Conservation (phyloP, 2,329 filamentous ascomycete genomes). For the Pseudogymnoascus sp. region DNA sequence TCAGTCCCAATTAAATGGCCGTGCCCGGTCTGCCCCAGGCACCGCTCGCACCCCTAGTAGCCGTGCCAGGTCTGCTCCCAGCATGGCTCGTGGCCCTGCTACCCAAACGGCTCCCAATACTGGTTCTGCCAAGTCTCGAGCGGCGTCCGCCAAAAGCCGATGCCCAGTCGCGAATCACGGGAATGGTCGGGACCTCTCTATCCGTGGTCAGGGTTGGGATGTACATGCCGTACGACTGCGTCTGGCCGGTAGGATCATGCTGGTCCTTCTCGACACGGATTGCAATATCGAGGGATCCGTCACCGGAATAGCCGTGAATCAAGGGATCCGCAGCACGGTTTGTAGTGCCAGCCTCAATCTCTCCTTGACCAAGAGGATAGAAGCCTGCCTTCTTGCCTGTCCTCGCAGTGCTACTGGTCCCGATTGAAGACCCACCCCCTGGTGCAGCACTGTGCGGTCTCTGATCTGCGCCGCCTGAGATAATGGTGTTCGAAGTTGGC, state of each 20-base stretch:
- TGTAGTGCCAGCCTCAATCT: constrained; percentile 65
- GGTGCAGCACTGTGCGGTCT: neutral
- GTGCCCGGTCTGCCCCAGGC: neutral
- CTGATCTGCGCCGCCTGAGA: neutral
- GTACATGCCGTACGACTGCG: constrained; percentile 73
- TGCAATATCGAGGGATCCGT: constrained; percentile 66
- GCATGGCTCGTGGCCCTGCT: neutral
- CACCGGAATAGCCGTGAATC: constrained; percentile 44
- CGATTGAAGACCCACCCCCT: neutral
- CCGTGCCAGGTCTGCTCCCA: neutral
- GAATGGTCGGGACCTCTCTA: neutral
- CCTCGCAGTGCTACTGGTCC: constrained; percentile 33
- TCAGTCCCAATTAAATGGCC: neutral
- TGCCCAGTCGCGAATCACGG: neutral
- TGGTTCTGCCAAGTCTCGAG: neutral
- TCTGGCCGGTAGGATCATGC: constrained; percentile 69
- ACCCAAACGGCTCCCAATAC: neutral
- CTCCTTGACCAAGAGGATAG: constrained; percentile 63
- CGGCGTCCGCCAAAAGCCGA: neutral
- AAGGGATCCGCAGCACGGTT: constrained; percentile 61
- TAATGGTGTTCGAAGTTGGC: constrained; percentile 51
- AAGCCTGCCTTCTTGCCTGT: constrained; percentile 54
- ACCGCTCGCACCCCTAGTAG: neutral
- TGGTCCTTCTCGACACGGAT: constrained; percentile 85
- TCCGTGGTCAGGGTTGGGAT: constrained; percentile 46